Conservation (phyloP, 768 basidiomycete species). For the Tricholoma saponaceum region DNA sequence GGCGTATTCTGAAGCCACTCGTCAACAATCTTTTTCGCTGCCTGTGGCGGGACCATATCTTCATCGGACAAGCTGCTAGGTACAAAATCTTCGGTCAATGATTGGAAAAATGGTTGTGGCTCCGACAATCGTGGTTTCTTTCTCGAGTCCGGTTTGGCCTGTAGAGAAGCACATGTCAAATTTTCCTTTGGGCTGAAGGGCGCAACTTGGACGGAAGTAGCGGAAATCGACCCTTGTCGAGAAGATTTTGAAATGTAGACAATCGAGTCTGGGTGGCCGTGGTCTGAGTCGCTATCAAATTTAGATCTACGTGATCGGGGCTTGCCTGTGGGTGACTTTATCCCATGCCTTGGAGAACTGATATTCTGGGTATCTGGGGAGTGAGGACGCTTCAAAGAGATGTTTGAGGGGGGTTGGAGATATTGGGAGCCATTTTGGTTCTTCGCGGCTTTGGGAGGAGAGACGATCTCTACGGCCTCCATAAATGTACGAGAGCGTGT, state of each 20-base stretch:
- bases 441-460: constrained; percentile 12
- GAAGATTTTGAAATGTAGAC: constrained; percentile 27
- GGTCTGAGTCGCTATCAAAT: constrained; percentile 34
- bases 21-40: constrained; percentile 34
- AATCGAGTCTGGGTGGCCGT: constrained; percentile 20
- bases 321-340: constrained; percentile 1
- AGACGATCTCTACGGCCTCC: constrained; percentile 18
- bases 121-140: constrained; percentile 39
- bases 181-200: constrained; percentile 22
- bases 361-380: constrained; percentile 1
- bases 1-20: constrained; percentile 36
- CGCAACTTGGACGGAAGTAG: background rate
- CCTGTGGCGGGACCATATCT: constrained; percentile 38
- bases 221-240: constrained; percentile 10
- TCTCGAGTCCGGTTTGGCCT: constrained; percentile 12
- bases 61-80: constrained; percentile 71
- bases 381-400: background rate
- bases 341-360: background rate
- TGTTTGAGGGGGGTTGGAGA: constrained; percentile 4
- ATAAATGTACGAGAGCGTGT: constrained; percentile 4
- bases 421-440: background rate
- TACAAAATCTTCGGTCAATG: constrained; percentile 33
- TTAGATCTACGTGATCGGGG: constrained; percentile 24
- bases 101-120: constrained; percentile 14
- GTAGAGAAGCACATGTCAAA: constrained; percentile 9